phyloP scores from a whole-genome alignment of 192 early-diverging fungal species.

The Coemansia aciculifera region DNA sequence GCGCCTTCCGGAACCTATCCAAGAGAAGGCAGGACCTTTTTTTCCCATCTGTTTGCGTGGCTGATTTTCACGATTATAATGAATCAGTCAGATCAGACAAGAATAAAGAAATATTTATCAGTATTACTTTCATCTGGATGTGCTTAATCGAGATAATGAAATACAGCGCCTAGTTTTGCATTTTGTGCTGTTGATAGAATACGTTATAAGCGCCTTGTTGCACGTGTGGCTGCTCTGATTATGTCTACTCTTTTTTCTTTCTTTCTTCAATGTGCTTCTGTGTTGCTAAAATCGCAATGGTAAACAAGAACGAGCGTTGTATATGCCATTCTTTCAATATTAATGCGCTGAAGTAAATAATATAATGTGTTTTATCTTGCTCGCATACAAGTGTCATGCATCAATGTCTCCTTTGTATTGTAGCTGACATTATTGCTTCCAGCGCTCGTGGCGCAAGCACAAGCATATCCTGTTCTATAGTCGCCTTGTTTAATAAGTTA shows the following conservation, averaged over 20 bases:
- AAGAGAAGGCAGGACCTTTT: background rate
- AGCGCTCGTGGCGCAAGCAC: background rate
- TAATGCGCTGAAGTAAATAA: background rate
- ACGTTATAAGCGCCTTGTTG: background rate
- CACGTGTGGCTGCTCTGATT: background rate
- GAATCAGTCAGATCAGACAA: background rate
- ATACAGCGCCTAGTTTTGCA: background rate
- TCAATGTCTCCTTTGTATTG: background rate
- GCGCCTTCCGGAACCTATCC: background rate
- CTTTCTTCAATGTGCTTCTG: background rate
- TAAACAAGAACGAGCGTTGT: background rate
- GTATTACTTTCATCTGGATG: background rate
- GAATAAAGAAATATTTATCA: background rate
- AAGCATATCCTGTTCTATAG: background rate
- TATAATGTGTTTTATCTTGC: background rate
- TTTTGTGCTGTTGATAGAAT: background rate
- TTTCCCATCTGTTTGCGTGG: background rate
- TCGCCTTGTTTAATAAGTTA: background rate
- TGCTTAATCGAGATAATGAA: constrained; percentile 2
- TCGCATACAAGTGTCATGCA: background rate
- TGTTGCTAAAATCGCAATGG: background rate
- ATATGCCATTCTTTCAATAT: background rate
- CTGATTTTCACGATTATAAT: background rate
- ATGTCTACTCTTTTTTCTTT: background rate
- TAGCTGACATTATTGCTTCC: background rate